Conservation (phyloP, 1,284 basidiomycete species). For the Tilletiaria anomala region DNA sequence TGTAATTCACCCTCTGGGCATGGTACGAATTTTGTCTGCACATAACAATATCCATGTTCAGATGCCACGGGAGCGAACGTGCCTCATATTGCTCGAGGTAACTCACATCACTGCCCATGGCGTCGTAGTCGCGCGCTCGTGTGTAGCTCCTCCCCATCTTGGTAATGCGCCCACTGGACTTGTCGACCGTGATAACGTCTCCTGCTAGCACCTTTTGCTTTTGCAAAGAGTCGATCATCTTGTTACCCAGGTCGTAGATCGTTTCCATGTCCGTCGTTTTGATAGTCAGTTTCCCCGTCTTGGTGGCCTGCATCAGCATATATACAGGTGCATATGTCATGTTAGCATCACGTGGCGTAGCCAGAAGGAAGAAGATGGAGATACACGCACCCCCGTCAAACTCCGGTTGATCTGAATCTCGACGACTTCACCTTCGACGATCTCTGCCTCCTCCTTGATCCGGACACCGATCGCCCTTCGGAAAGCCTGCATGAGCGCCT, state of each 20-base stretch:
- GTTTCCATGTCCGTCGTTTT: slow-evolving; percentile 99
- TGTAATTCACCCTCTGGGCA: slow-evolving; percentile 96
- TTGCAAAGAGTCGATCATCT: slow-evolving; percentile 95
- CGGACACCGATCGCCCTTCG: slow-evolving; percentile 86
- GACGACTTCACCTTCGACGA: slow-evolving; percentile 95
- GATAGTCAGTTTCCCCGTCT: slow-evolving; percentile 91
- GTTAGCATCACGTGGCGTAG: not conserved
- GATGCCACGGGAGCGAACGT: not conserved
- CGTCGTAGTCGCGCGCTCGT: slow-evolving; percentile 90
- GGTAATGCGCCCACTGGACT: slow-evolving; percentile 85
- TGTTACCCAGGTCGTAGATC: slow-evolving; percentile 92
- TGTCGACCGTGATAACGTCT: slow-evolving; percentile 91
- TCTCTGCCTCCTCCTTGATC: slow-evolving; percentile 93
- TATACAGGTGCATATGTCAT: not conserved
- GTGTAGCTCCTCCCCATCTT: slow-evolving; percentile 93
- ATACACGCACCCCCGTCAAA: slow-evolving; percentile 67
- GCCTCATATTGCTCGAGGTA: not conserved
- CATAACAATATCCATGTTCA: no score
- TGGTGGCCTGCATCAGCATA: slow-evolving; percentile 57
- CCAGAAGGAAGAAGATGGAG: no score
- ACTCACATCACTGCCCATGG: slow-evolving; percentile 76
- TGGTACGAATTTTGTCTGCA: slow-evolving; percentile 94
- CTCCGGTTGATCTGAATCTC: slow-evolving; percentile 97
- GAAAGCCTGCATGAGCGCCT: slow-evolving; percentile 91
- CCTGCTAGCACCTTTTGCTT: slow-evolving; percentile 96